Conservation (phyloP, 768 basidiomycete species). For the Pisolithus albus region DNA sequence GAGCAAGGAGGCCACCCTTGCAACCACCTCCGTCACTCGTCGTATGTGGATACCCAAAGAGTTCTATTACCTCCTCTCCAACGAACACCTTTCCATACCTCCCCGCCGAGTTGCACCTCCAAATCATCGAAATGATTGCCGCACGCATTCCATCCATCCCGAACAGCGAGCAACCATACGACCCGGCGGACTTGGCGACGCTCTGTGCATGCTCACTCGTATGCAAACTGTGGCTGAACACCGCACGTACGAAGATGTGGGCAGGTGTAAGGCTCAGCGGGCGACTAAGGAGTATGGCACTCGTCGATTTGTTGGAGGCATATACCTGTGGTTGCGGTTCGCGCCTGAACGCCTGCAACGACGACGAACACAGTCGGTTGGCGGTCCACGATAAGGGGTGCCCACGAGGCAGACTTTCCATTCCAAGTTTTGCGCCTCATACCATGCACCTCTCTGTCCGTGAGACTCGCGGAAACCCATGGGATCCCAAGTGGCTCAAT, state of each 20-base stretch:
- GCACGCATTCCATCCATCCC: conserved; percentile 8
- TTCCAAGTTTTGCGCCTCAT: conserved; percentile 56
- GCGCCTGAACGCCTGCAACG: neutral
- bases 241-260: conserved; percentile 21
- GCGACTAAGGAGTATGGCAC: conserved; percentile 14
- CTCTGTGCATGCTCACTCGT: conserved; percentile 24
- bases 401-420: conserved; percentile 24
- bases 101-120: conserved; percentile 26
- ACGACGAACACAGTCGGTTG: no score
- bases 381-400: conserved; percentile 29
- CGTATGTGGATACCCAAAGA: neutral
- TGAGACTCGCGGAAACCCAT: conserved; percentile 25
- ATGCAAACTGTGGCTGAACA: conserved; percentile 25
- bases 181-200: conserved; percentile 11
- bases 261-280: conserved; percentile 12
- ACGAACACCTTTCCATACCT: conserved; percentile 11
- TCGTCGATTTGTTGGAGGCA: conserved; percentile 13
- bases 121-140: conserved; percentile 22
- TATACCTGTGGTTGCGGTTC: conserved; percentile 8
- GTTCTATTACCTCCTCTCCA: neutral
- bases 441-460: conserved; percentile 19
- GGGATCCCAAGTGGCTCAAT: conserved; percentile 29
- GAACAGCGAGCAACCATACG: conserved; percentile 8
- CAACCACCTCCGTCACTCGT: neutral
- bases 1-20: neutral